Evolutionary conservation across 1,284 basidiomycete genomes (phyloP), one percentile per base, ranked within the genome.

Genomic region (Xerocomus cyaneibrunnescens): DNA sequence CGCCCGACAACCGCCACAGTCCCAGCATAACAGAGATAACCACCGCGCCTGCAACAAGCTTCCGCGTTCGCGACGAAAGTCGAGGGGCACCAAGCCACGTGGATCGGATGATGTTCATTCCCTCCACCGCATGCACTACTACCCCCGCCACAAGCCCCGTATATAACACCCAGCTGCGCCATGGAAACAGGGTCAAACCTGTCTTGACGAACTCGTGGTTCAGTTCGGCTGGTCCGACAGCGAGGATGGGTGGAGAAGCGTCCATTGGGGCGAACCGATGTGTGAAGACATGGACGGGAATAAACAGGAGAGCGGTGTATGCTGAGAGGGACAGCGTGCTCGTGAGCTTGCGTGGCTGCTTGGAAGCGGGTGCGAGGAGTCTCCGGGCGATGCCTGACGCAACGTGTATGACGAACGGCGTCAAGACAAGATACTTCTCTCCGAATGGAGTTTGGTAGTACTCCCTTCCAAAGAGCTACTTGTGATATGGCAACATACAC

Each of bases 151-250:
- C 74, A 13, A 92, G 76, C 0, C 76, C 79, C 3, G 70, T 61
- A 58, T 91, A 90, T 45, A 87, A 65, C 2, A 80, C 48, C 77
- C 78, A 81, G 54, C 76, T 84, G 12, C 78, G 71, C 65, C 72
- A 67, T 0, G 87, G 87, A 77, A 83, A 89, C 17, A 56, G 69
- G 7, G 75, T 70, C 39, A 90, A 65, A 0, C 79, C 84, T 5
- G 76, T 73, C 65, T 90, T 87, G 48, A 89, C 85, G 63, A 83
- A 89, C 54, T 89, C 84, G 62, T 78, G 89, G 68, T 89, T 84
- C 35, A 90, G 75, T 58, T 91, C 86, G 0, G 80, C 71, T 0
- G 87, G 86, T 23, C 84, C 80, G n/a, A 89, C 72, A 7, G 76
- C 67, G 41, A 73, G 67, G 52, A 88, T 80, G 13, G 84, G 80